Conservation (phyloP, 495 filamentous ascomycete genomes). For the Tuber brumale region DNA sequence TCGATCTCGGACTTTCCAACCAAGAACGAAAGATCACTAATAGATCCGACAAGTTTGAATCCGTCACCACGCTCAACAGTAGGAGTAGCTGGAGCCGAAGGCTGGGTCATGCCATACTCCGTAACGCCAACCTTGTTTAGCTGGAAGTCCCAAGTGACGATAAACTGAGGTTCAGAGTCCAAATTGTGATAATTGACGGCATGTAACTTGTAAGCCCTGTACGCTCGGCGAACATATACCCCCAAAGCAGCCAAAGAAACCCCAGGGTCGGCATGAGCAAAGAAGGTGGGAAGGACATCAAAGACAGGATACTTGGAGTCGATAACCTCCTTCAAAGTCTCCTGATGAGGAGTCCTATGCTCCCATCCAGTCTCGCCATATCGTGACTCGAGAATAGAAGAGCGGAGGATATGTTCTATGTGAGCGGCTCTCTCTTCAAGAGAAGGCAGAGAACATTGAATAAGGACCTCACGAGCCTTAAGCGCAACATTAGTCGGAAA, state of each 20-base stretch:
- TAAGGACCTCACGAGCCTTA: conserved; percentile 92
- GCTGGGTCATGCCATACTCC: conserved; percentile 75
- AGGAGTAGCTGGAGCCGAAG: conserved; percentile 82
- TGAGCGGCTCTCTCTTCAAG: conserved; percentile 88
- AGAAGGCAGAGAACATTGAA: conserved; percentile 92
- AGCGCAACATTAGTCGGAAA: conserved; percentile 89
- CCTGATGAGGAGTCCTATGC: conserved; percentile 82
- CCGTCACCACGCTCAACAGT: conserved; percentile 51
- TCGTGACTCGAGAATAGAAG: conserved; percentile 90
- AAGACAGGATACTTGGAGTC: conserved; percentile 98
- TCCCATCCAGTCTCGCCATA: conserved; percentile 98
- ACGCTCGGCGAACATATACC: conserved; percentile 91
- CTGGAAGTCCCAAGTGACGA: conserved; percentile 90
- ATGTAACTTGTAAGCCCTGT: conserved; percentile 88
- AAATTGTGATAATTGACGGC: conserved; percentile 75
- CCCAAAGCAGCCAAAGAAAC: conserved; percentile 89
- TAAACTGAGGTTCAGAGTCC: conserved; percentile 66
- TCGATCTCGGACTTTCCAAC: conserved; percentile 61
- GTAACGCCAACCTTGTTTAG: conserved; percentile 83
- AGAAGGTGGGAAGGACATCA: conserved; percentile 90
- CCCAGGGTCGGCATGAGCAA: conserved; percentile 88
- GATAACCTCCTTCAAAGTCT: conserved; percentile 90
- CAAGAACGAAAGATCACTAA: conserved; percentile 91
- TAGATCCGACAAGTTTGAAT: conserved; percentile 79
- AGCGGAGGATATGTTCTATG: conserved; percentile 98